phyloP scores from a whole-genome alignment of 805 yeast genomes.

The Ogataea nonfermentans region DNA sequence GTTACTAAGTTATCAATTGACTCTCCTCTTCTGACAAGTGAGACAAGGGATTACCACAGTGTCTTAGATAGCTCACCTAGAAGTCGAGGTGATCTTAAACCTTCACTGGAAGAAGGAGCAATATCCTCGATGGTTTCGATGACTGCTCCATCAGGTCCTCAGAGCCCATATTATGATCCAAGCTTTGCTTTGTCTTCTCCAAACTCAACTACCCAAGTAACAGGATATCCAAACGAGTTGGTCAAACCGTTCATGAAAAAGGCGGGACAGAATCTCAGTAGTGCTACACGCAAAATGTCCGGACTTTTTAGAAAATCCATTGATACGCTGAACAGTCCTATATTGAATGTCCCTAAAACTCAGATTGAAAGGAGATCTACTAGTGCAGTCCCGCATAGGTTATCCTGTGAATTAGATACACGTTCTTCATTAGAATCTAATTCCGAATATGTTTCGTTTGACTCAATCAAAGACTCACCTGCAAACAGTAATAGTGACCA shows the following conservation, averaged over 20 bases:
- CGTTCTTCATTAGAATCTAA: slow-evolving; percentile 15
- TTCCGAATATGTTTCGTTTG: slow-evolving; percentile 40
- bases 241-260: slow-evolving; percentile 25
- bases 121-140: slow-evolving; percentile 22
- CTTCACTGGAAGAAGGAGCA: slow-evolving; percentile 14
- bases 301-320: slow-evolving; percentile 28
- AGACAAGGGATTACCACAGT: slow-evolving; percentile 9
- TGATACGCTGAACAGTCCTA: slow-evolving; percentile 17
- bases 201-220: slow-evolving; percentile 6
- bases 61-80: slow-evolving; percentile 19
- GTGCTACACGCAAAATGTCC: slow-evolving; percentile 30
- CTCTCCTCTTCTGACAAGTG: slow-evolving; percentile 14
- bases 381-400: too few relatives aligned
- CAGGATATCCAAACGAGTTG: slow-evolving; percentile 17
- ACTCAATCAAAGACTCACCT: slow-evolving; percentile 34
- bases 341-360: slow-evolving; percentile 1
- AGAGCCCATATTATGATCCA: slow-evolving; percentile 25
- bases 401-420: background rate
- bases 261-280: slow-evolving; percentile 27
- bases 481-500: slow-evolving; percentile 20
- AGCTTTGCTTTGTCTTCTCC: slow-evolving; percentile 12
- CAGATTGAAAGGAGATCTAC: background rate
- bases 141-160: slow-evolving; percentile 23
- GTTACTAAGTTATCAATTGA: background rate
- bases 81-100: slow-evolving; percentile 18